Evolutionary conservation across 2,329 filamentous ascomycete genomes (phyloP).

Genomic region (Aspergillus oerlinghausenensis): DNA sequence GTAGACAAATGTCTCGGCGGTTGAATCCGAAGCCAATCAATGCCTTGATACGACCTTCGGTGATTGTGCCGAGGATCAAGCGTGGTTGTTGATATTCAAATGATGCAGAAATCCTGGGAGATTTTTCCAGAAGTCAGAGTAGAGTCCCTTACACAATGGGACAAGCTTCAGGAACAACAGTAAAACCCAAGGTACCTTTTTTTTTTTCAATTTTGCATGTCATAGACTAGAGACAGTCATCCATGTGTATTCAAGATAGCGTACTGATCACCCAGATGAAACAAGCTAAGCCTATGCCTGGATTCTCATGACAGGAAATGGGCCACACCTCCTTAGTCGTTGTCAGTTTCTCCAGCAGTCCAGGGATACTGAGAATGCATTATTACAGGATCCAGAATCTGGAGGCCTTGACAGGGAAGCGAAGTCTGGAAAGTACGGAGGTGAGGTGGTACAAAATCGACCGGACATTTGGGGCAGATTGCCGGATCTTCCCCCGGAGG

Average conservation of each 20-base stretch:
- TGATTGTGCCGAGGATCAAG: too few species aligned
- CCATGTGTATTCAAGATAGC: background rate
- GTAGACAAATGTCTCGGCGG: background rate
- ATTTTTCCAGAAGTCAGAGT: background rate
- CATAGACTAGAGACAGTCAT: background rate
- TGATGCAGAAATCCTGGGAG: background rate
- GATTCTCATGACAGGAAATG: background rate
- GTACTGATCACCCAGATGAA: constrained; percentile 8
- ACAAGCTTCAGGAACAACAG: background rate
- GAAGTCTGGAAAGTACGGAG: background rate
- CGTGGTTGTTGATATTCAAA: too few species aligned
- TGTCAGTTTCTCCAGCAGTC: too few species aligned
- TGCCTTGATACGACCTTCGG: too few species aligned
- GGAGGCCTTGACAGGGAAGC: background rate
- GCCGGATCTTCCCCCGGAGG: background rate
- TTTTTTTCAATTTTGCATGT: background rate
- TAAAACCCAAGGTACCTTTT: background rate
- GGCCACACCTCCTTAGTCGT: background rate
- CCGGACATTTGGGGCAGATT: background rate
- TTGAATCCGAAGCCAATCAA: too few species aligned
- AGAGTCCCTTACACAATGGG: background rate
- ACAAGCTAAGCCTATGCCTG: constrained; percentile 5
- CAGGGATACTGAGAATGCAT: too few species aligned
- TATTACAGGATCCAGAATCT: too few species aligned
- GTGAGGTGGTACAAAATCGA: background rate